These are phyloP conservation scores for Lactifluus subvellereus DNA, from an alignment of 768 basidiomycete genomes.

Conservation along the genomic window DNA sequence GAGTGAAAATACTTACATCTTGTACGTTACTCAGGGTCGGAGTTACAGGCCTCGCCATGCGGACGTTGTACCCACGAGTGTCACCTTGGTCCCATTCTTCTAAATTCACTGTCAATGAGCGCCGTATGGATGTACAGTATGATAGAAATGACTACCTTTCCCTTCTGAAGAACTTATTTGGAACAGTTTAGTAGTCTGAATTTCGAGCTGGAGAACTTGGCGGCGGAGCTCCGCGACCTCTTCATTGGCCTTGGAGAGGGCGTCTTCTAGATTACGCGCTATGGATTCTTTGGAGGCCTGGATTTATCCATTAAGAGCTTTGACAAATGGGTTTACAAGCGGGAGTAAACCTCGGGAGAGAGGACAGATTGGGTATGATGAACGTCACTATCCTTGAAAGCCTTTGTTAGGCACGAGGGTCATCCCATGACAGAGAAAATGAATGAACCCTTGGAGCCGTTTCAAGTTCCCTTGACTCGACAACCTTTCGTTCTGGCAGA, in stretches of 20 bases:
- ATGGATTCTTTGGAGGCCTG: slow-evolving; percentile 9
- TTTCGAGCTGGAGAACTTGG: slow-evolving; percentile 6
- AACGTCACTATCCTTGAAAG: slow-evolving; percentile 1
- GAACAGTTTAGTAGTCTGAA: slow-evolving; percentile 4
- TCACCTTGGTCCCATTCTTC: not conserved
- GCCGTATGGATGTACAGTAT: not conserved
- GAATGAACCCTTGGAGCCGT: not conserved
- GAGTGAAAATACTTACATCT: slow-evolving; percentile 3
- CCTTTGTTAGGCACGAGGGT: not conserved
- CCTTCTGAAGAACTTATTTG: not conserved
- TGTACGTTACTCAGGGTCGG: slow-evolving; percentile 9
- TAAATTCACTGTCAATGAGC: not conserved
- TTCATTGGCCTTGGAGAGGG: slow-evolving; percentile 17
- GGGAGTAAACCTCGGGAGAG: not conserved
- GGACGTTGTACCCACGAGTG: not conserved
- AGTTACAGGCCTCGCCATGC: not conserved
- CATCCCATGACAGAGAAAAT: not conserved
- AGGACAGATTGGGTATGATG: not conserved
- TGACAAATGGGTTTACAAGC: not conserved
- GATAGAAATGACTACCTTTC: not conserved
- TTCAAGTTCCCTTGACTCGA: not conserved
- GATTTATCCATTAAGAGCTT: not conserved
- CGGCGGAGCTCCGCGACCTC: slow-evolving; percentile 17
- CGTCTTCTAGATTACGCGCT: slow-evolving; percentile 6
- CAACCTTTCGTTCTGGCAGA: not conserved